phyloP scores from a whole-genome alignment of 139 green algal species.

The Chlorella ohadii region DNA sequence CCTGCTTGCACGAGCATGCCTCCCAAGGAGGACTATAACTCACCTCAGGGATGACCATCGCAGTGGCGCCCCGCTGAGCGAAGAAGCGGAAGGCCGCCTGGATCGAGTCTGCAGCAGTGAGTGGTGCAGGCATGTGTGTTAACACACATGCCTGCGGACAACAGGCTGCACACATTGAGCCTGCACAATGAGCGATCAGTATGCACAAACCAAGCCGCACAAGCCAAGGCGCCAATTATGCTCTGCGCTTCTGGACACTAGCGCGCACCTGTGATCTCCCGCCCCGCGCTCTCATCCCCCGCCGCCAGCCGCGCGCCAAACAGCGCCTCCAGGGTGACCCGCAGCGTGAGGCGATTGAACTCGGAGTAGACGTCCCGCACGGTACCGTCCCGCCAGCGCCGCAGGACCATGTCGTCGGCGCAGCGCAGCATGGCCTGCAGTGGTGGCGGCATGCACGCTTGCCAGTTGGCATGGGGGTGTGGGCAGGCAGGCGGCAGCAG shows the following conservation, averaged over 20 bases:
- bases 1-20: too few relatives aligned
- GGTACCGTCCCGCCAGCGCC: slow-evolving; percentile 40
- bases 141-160: too few relatives aligned
- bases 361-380: slow-evolving; percentile 75
- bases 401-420: slow-evolving; percentile 39
- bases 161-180: too few relatives aligned
- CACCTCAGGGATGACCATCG: background rate
- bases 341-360: slow-evolving; percentile 90
- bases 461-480: too few relatives aligned
- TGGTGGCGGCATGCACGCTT: background rate
- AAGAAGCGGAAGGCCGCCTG: slow-evolving; percentile 83
- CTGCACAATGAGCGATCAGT: too few relatives aligned
- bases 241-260: background rate
- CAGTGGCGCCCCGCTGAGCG: slow-evolving; percentile 39
- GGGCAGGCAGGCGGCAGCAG: too few relatives aligned
- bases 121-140: background rate
- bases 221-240: too few relatives aligned
- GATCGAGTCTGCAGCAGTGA: slow-evolving; percentile 36
- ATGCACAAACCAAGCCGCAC: too few relatives aligned
- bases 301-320: slow-evolving; percentile 65
- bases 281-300: background rate
- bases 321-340: slow-evolving; percentile 78
- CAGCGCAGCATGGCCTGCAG: slow-evolving; percentile 64
- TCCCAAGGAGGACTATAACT: too few relatives aligned
- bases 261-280: slow-evolving; percentile 31